Evolutionary conservation across 768 basidiomycete species (phyloP), one percentile per base, ranked within the genome.

Genomic region (Tricholoma saponaceum): DNA sequence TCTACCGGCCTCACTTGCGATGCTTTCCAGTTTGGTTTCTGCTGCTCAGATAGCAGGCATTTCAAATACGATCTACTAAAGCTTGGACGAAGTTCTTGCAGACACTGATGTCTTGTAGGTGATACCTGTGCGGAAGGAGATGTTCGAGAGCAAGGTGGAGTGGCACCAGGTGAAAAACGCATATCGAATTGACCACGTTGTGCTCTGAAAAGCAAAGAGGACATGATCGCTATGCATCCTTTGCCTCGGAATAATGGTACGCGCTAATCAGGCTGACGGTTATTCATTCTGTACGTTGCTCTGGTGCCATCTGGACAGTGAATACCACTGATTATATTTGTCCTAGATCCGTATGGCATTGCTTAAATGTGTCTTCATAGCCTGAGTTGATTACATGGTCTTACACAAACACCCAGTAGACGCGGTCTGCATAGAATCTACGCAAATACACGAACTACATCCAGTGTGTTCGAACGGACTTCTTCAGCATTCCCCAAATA

Each of bases 181-280:
- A 14, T 98, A 96, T 70, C 79, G 93, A 32, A 84, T 99, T 54
- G 93, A 98, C 72, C 97, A 98, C 67, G 90, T 95, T 8, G 85
- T 98, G 30, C 79, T 99, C 23, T 85, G 94, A 5, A 80, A 90
- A 43, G 96, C 97, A 10, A 98, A 98, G 89, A 92, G 61, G 91
- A 95, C 54, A 93, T 97, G 86, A 98, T 98, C 58, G 94, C 98
- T 62, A 96, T 99, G 95, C 97, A 99, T 72, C 97, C 97, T n/a
- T 78, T 99, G 20, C 97, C 97, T 13, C 76, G 97, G 66, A 86
- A 96, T 52, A 93, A 92, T 58, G 92, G 92, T 87, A 62, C 61
- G 83, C 58, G 32, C 50, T 50, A 10, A 8, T 33, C 28, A 12
- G 49, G 13, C 37, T 7, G 9, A 41, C 12, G 4, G 0, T 23